Evolutionary conservation across 2,329 filamentous ascomycete species (phyloP).

Genomic region (Calonectria crousiana): DNA sequence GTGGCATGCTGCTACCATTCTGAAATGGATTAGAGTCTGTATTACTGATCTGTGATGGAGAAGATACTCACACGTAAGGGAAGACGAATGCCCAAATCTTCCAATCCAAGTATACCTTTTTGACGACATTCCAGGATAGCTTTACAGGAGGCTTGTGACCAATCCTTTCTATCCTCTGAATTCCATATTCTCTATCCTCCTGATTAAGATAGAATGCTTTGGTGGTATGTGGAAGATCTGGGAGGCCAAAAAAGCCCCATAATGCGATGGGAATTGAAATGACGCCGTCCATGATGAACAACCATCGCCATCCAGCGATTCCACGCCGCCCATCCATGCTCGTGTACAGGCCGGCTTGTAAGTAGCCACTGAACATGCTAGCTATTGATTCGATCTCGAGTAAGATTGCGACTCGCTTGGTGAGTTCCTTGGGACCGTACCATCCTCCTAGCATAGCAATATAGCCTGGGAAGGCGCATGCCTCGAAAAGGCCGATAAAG

Average conservation of each 20-base stretch:
- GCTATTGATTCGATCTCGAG: slow-evolving; percentile 37
- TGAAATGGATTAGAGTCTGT: neutral
- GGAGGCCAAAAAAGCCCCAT: slow-evolving; percentile 33
- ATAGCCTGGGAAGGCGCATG: slow-evolving; percentile 42
- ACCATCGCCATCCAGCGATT: slow-evolving; percentile 44
- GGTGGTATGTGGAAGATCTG: slow-evolving; percentile 27
- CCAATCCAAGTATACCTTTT: neutral
- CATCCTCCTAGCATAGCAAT: slow-evolving; percentile 46
- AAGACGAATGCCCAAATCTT: slow-evolving; percentile 9
- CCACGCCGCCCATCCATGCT: slow-evolving; percentile 46
- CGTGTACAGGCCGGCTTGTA: slow-evolving; percentile 52
- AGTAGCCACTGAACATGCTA: slow-evolving; percentile 47
- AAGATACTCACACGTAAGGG: slow-evolving; percentile 1
- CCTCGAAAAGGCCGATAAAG: slow-evolving; percentile 47
- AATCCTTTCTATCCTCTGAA: neutral
- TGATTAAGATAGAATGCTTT: slow-evolving; percentile 26
- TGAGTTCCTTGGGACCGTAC: slow-evolving; percentile 46
- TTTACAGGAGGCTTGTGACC: slow-evolving; percentile 16
- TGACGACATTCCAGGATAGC: neutral
- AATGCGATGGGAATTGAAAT: slow-evolving; percentile 32
- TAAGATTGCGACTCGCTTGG: slow-evolving; percentile 46
- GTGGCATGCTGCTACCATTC: slow-evolving; percentile 22
- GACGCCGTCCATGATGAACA: slow-evolving; percentile 53
- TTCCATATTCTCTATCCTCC: neutral
- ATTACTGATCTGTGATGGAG: too few species aligned